Conservation (phyloP, 305 asterid genomes). For the Solanum hybrid region DNA sequence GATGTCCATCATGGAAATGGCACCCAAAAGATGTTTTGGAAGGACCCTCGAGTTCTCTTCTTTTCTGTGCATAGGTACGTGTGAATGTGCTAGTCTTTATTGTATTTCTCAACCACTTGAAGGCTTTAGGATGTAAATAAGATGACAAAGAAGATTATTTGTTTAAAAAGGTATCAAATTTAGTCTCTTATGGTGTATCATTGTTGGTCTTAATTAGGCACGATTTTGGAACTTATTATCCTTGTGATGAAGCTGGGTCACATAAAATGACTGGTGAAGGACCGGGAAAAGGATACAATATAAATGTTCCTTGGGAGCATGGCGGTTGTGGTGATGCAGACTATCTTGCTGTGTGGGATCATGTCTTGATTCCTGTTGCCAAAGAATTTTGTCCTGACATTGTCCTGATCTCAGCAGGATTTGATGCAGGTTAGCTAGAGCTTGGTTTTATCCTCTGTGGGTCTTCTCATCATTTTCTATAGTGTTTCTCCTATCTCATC, state of each 20-base stretch:
- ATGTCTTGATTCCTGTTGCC: conserved; percentile 71
- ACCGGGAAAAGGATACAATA: conserved; percentile 75
- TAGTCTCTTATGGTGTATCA: conserved; percentile 3
- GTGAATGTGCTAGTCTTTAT: neutral
- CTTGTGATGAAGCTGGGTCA: conserved; percentile 69
- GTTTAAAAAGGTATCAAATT: neutral
- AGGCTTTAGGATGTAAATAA: neutral
- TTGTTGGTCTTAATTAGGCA: conserved; percentile 35
- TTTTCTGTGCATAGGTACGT: conserved; percentile 94
- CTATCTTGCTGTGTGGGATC: conserved; percentile 95
- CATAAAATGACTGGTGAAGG: conserved; percentile 78
- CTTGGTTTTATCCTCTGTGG: neutral
- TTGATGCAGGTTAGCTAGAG: conserved; percentile 81
- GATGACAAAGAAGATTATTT: neutral
- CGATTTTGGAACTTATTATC: conserved; percentile 76
- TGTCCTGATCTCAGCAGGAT: conserved; percentile 81
- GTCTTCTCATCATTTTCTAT: neutral
- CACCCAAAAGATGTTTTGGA: conserved; percentile 85
- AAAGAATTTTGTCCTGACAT: conserved; percentile 79
- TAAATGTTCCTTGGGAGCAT: conserved; percentile 92
- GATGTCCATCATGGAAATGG: conserved; percentile 99
- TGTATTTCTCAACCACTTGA: neutral
- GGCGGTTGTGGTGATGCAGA: conserved; percentile 84
- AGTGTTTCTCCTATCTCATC: neutral
- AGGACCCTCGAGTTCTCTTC: conserved; percentile 82